Evolutionary conservation across 768 basidiomycete species (phyloP).

Genomic region (Tricholoma sp.): DNA sequence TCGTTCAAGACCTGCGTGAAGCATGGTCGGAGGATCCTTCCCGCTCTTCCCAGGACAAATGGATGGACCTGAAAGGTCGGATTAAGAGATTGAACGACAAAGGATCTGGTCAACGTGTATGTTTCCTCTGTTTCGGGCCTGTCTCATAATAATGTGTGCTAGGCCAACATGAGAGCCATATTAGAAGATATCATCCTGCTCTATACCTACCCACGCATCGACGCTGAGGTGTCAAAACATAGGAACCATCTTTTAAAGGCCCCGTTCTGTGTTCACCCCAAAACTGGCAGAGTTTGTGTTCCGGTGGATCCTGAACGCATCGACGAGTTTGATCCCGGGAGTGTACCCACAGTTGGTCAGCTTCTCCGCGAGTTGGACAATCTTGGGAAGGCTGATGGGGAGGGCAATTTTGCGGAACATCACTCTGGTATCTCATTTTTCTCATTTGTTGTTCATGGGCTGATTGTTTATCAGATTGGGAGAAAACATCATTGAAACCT

Average conservation of each 20-base stretch:
- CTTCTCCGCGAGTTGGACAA: conserved; percentile 76
- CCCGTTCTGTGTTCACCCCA: conserved; percentile 95
- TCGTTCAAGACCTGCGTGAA: conserved; percentile 42
- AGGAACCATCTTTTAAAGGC: conserved; percentile 97
- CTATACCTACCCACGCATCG: conserved; percentile 94
- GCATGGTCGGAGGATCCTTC: conserved; percentile 55
- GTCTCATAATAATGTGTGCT: conserved; percentile 12
- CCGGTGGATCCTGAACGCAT: conserved; percentile 77
- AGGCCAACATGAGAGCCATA: conserved; percentile 35
- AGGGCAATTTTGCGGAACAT: conserved; percentile 29
- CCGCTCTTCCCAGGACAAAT: conserved; percentile 64
- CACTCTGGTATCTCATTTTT: conserved; percentile 38
- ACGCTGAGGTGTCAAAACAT: conserved; percentile 96
- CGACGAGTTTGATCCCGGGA: conserved; percentile 77
- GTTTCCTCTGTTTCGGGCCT: conserved; percentile 11
- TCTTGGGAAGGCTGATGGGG: conserved; percentile 23
- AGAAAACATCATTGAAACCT: conserved; percentile 79
- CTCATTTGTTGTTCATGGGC: not conserved
- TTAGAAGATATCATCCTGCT: conserved; percentile 88
- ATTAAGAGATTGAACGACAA: conserved; percentile 27
- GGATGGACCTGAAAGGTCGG: conserved; percentile 55
- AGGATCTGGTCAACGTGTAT: conserved; percentile 28
- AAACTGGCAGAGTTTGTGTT: conserved; percentile 93
- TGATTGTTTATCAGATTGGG: conserved; percentile 54
- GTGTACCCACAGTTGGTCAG: conserved; percentile 82